These are phyloP conservation scores for Cyberlindnera americana DNA, from an alignment of 805 yeast species.

Conservation along the genomic window DNA sequence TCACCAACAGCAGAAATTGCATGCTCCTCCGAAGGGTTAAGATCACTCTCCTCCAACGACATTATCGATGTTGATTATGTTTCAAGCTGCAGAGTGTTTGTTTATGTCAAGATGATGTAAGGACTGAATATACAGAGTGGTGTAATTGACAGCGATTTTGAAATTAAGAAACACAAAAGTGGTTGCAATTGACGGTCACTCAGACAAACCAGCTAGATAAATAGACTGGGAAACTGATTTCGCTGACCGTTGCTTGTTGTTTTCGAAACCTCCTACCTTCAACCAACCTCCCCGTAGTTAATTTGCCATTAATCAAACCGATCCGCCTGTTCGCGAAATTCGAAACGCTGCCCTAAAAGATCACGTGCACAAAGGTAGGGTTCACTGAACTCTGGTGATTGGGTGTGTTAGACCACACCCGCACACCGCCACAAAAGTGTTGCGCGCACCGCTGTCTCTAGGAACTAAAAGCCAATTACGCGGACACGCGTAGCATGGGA, in stretches of 20 bases:
- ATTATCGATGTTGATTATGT: too few species aligned
- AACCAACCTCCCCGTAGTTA: too few species aligned
- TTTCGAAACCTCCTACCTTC: too few species aligned
- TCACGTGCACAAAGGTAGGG: constrained; percentile 1
- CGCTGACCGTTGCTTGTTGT: too few species aligned
- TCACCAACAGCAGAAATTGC: neutral
- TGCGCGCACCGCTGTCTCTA: constrained; percentile 1
- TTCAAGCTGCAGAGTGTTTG: too few species aligned
- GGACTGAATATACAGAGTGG: too few species aligned
- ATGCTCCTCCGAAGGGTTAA: neutral
- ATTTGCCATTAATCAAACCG: neutral
- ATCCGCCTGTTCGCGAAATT: neutral
- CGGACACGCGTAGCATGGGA: too few species aligned
- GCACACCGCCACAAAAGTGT: constrained; percentile 9
- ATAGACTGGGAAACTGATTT: neutral
- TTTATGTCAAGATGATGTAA: neutral
- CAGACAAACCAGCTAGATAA: neutral
- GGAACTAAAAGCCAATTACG: too few species aligned
- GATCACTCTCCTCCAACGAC: neutral
- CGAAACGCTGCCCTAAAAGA: constrained; percentile 1
- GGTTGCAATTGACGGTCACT: neutral
- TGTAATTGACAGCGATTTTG: too few species aligned
- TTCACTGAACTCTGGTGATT: neutral
- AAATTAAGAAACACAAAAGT: too few species aligned
- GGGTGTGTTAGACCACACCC: neutral